Evolutionary conservation across 352 stramenopile genomes (phyloP).

Genomic region (Phytophthora lateralis): DNA sequence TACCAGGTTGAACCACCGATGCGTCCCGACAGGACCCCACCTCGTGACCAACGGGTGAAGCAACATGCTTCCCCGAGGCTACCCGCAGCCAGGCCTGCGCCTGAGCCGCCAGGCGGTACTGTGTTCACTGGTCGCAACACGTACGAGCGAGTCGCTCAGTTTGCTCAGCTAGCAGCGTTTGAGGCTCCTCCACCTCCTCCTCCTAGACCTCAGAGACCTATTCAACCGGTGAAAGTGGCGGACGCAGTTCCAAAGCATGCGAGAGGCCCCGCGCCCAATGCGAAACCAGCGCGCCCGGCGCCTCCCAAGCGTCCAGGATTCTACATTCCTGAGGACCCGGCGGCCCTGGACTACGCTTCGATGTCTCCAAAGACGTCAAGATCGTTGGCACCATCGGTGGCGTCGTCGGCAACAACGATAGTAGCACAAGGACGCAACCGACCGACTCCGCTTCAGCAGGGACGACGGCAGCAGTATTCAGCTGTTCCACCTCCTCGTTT

Average conservation of each 20-base stretch:
- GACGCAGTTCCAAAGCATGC: slow-evolving; percentile 31
- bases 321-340: slow-evolving; percentile 19
- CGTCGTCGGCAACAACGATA: slow-evolving; percentile 33
- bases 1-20: slow-evolving; percentile 18
- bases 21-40: slow-evolving; percentile 5
- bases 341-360: slow-evolving; percentile 30
- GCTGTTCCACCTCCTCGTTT: slow-evolving; percentile 27
- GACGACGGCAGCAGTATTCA: slow-evolving; percentile 29
- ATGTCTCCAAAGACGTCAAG: slow-evolving; percentile 35
- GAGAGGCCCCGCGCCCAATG: slow-evolving; percentile 9
- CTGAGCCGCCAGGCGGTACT: slow-evolving; percentile 19
- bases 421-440: slow-evolving; percentile 33
- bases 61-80: slow-evolving; percentile 18
- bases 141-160: slow-evolving; percentile 31
- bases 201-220: slow-evolving; percentile 27
- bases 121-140: slow-evolving; percentile 36
- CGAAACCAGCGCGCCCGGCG: slow-evolving; percentile 11
- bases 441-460: slow-evolving; percentile 35
- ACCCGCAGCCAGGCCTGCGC: slow-evolving; percentile 5
- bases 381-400: slow-evolving; percentile 36
- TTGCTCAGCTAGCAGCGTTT: slow-evolving; percentile 40
- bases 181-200: slow-evolving; percentile 30
- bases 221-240: slow-evolving; percentile 27
- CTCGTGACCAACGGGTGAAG: slow-evolving; percentile 14
- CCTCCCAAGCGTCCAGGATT: slow-evolving; percentile 18